Base-by-base conservation (phyloP, 2,329 filamentous ascomycete genomes). In the Podosphaera aphanis region DNA sequence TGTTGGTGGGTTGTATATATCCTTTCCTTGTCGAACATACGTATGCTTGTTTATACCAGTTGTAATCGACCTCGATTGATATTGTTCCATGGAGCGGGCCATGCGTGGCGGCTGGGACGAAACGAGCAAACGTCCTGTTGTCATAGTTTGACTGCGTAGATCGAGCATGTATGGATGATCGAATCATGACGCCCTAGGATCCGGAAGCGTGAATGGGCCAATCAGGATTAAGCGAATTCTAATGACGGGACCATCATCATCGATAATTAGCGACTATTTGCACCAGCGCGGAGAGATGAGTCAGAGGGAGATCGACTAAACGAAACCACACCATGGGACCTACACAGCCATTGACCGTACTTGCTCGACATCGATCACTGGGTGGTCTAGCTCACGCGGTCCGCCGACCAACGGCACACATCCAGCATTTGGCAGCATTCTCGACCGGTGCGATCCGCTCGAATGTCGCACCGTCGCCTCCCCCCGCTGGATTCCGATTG, bases 401-500 rank as follows among this genome's bases (percentile, higher is more conserved):
- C 50, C 53, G 43, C 52, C 56, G 33, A 45, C 51, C 38, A 50
- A 51, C 15, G 41, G 49, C 15, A 41, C 50, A 8, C 47, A 33
- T 33, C 29, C 5, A 31, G 31, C 40, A 52, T 41, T 38, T 52
- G 39, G 53, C 53, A 11, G 48, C 53, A 31, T 57, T 59, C 52
- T 57, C 57, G 29, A 58, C 58, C 36, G 54, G 50, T 55, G 40
- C 56, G 57, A n/a, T n/a, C 47, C 48, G 52, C 43, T 15, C 10
- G 10, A 37, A n/a, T 19, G 19, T 16, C 10, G 16, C 37, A 20
- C 18, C 18, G 11, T 7, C 37, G 15, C 23, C 40, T 13, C 83
- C 84, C 53, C 81, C 83, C 48, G 67, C 76, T 54, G 77, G 78
- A 52, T 94, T 93, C 71, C 77, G 90, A 55, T 69, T 86, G 56